Conservation (phyloP, 768 basidiomycete genomes). For the Mycena indigotica region DNA sequence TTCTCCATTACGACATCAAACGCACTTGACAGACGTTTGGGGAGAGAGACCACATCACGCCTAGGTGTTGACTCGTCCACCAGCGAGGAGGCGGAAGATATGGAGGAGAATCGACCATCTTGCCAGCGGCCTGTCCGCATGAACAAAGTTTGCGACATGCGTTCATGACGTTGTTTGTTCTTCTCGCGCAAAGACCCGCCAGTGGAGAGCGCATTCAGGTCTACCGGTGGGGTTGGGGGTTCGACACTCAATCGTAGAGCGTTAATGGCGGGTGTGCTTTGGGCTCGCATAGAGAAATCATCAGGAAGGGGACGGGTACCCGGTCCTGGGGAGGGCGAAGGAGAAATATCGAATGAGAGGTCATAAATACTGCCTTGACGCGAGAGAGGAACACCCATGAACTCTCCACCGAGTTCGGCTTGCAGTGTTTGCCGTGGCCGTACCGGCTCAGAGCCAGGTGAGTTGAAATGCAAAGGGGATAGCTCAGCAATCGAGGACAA, state of each 20-base stretch:
- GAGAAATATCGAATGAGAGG: conserved; percentile 46
- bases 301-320: conserved; percentile 15
- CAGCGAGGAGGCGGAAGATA: conserved; percentile 18
- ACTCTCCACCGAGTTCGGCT: conserved; percentile 60
- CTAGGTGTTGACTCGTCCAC: conserved; percentile 12
- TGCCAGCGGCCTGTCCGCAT: conserved; percentile 63
- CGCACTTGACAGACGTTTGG: conserved; percentile 43
- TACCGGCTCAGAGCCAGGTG: conserved; percentile 22
- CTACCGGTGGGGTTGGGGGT: conserved; percentile 40
- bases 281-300: no score
- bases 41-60: conserved; percentile 30
- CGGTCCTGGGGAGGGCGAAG: conserved; percentile 39
- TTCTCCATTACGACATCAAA: conserved; percentile 51
- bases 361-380: conserved; percentile 60
- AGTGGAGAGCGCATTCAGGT: neutral
- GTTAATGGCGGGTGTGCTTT: conserved; percentile 11
- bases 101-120: conserved; percentile 49
- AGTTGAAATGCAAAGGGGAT: conserved; percentile 35
- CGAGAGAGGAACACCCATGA: conserved; percentile 46
- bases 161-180: conserved; percentile 31
- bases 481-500: conserved; percentile 39
- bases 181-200: conserved; percentile 25
- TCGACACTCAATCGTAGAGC: conserved; percentile 43
- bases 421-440: conserved; percentile 44
- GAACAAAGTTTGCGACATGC: conserved; percentile 55